Conservation (phyloP, 805 yeast species). For the Zygosaccharomyces rouxii region DNA sequence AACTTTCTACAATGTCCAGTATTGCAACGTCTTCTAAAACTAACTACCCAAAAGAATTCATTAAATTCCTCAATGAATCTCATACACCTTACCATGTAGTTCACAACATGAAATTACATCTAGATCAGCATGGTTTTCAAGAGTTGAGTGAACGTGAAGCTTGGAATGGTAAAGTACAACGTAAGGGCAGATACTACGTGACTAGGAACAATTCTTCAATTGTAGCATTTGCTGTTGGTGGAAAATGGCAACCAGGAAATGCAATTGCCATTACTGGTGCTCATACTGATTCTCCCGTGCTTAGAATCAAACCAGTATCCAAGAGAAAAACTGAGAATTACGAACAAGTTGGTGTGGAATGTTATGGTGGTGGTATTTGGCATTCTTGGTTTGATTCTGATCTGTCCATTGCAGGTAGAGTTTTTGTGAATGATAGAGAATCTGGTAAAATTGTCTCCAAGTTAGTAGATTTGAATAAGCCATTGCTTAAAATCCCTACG, state of each 20-base stretch:
- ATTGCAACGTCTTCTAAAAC: constrained; percentile 8
- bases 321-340: constrained; percentile 67
- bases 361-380: constrained; percentile 95
- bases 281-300: constrained; percentile 91
- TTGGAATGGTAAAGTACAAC: constrained; percentile 57
- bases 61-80: constrained; percentile 72
- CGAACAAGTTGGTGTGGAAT: constrained; percentile 86
- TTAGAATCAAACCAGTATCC: constrained; percentile 84
- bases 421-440: constrained; percentile 52
- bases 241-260: constrained; percentile 65
- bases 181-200: constrained; percentile 70
- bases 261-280: constrained; percentile 91
- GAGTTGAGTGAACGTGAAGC: constrained; percentile 66
- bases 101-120: constrained; percentile 50
- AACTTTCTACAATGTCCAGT: constrained; percentile 23
- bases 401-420: constrained; percentile 86
- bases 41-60: constrained; percentile 48
- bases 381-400: constrained; percentile 98
- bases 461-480: constrained; percentile 75
- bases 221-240: constrained; percentile 82
- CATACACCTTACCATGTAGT: constrained; percentile 97
- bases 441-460: constrained; percentile 53
- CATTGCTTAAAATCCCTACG: constrained; percentile 87
- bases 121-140: constrained; percentile 59
- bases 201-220: constrained; percentile 88